Base-by-base conservation (phyloP, 176 grass and related monocot species). In the Zizania latifolia region DNA sequence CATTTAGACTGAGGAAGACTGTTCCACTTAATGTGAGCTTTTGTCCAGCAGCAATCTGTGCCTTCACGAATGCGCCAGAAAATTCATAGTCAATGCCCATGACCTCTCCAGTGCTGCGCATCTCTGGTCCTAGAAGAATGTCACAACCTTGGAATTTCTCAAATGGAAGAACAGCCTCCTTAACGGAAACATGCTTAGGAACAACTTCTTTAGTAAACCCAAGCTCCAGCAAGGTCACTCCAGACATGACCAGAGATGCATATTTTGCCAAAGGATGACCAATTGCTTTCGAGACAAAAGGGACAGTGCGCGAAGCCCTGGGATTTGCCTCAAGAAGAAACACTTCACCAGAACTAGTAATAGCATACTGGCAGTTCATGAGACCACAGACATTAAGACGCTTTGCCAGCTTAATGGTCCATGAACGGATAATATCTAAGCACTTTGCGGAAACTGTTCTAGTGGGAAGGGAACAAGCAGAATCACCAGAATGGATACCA, bases 141-240 rank as follows among this genome's bases (percentile, higher is more conserved):
- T 99, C 96, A 43, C 96, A 99, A 3, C 96, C 96, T 92, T 95
- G 96, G 61, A 99, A 99, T 85, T 99, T 99, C 65, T 99, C 96
- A 28, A 99, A 99, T 45, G 92, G 96, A 68, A 99, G 82, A 54
- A 99, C 96, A 28, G 92, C 92, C 75, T 99, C 96, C 77, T 99
- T 99, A 8, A 99, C 92, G 28, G 92, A 99, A 38, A 99, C 87
- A 82, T 99, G 96, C 70, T 88, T 95, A 31, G 96, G 96, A 57
- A 95, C 58, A 19, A 99, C 87, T 88, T 99, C 96, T 51, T 88
- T 78, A 26, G 89, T 99, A 31, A 95, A 99, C 3, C 82, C 92
- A 84, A 99, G 62, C 70, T 95, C 92, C 51, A 74, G 48, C 73
- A 95, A 77, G 62, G 82, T 92, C 38, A 87, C 75, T 36, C 96